Percentiles rank a stretch among this genome's conserved stretches.
Evolutionary conservation across 2,329 filamentous ascomycete genomes (phyloP).

Genomic region (Pseudocercospora eumusae): DNA sequence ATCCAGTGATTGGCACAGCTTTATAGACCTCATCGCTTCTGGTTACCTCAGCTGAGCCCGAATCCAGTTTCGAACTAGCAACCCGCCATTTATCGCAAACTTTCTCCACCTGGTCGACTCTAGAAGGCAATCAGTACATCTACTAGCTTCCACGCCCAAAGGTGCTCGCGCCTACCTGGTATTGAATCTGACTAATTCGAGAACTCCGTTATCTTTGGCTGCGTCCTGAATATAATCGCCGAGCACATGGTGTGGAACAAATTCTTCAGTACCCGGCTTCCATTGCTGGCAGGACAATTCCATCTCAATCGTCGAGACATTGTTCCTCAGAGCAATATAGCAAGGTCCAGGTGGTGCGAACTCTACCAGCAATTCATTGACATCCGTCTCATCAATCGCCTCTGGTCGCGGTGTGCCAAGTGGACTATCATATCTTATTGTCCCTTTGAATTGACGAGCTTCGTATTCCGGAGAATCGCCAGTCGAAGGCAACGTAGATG

Average conservation of each 20-base stretch:
- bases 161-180: slow-evolving; percentile 41
- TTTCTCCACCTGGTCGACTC: slow-evolving; percentile 59
- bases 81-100: slow-evolving; percentile 54
- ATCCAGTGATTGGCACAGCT: background rate
- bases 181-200: slow-evolving; percentile 55
- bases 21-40: background rate
- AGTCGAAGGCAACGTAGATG: slow-evolving; percentile 42
- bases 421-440: slow-evolving; percentile 26
- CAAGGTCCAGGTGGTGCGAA: slow-evolving; percentile 58
- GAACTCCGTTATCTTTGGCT: slow-evolving; percentile 53
- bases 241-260: slow-evolving; percentile 59
- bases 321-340: slow-evolving; percentile 56
- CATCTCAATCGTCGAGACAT: slow-evolving; percentile 55
- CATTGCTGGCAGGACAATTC: slow-evolving; percentile 55
- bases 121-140: slow-evolving; percentile 15
- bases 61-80: slow-evolving; percentile 38
- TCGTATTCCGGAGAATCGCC: slow-evolving; percentile 39
- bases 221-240: slow-evolving; percentile 64
- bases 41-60: background rate
- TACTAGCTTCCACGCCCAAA: background rate
- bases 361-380: slow-evolving; percentile 20
- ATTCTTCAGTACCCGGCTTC: slow-evolving; percentile 61
- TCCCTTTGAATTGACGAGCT: background rate
- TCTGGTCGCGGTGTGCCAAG: slow-evolving; percentile 10
- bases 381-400: background rate